These are phyloP conservation scores for Ustilago sp. DNA, from an alignment of 1,284 basidiomycete species.

Conservation along the genomic window DNA sequence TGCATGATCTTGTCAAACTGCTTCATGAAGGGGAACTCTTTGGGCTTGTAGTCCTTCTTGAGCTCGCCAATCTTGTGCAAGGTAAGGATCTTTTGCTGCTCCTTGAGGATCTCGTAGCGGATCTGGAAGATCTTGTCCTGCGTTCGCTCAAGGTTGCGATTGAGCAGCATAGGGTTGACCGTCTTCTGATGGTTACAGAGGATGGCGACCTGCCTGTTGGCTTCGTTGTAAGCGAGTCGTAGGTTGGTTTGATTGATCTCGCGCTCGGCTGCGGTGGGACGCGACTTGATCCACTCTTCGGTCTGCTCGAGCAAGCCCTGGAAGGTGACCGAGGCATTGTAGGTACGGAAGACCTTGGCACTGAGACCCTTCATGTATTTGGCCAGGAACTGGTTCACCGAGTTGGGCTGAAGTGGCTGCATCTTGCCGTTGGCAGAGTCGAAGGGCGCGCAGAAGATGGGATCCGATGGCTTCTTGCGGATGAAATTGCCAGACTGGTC, in stretches of 20 bases:
- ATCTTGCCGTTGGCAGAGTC: constrained; percentile 48
- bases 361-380: constrained; percentile 67
- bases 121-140: constrained; percentile 62
- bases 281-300: constrained; percentile 62
- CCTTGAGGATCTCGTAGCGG: constrained; percentile 67
- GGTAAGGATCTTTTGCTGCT: constrained; percentile 66
- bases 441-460: constrained; percentile 77
- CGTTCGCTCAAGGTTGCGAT: constrained; percentile 56
- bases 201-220: constrained; percentile 68
- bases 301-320: constrained; percentile 68
- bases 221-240: constrained; percentile 67
- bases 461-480: constrained; percentile 87
- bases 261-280: constrained; percentile 61
- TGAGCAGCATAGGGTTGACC: constrained; percentile 63
- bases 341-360: constrained; percentile 69
- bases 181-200: constrained; percentile 70
- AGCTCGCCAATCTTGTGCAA: constrained; percentile 73
- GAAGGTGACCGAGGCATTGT: constrained; percentile 69
- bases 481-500: constrained; percentile 75
- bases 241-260: constrained; percentile 63
- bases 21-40: constrained; percentile 76
- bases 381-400: constrained; percentile 67
- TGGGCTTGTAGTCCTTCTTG: constrained; percentile 74
- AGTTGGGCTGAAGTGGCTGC: constrained; percentile 56
- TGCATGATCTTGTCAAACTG: constrained; percentile 73